These are phyloP conservation scores for Silene conica DNA, from an alignment of 148 eudicot species.

Conservation along the genomic window DNA sequence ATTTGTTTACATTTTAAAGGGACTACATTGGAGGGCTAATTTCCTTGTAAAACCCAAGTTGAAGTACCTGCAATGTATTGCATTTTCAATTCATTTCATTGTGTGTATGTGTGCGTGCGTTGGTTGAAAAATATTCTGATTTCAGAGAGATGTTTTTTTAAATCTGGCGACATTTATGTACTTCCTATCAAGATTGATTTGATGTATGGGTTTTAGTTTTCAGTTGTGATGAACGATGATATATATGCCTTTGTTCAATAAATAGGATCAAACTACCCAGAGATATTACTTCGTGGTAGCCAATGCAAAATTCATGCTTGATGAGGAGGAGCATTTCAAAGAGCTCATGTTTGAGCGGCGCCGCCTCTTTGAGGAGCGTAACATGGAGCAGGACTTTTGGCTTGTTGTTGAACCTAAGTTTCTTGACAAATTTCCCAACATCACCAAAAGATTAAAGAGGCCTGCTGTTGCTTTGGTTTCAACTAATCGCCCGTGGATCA, in stretches of 20 bases:
- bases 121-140: not conserved
- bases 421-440: slow-evolving; percentile 75
- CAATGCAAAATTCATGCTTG: slow-evolving; percentile 98
- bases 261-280: slow-evolving; percentile 48
- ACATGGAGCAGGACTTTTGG: slow-evolving; percentile 86
- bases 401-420: slow-evolving; percentile 96
- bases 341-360: slow-evolving; percentile 81
- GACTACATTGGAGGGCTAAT: too few species aligned
- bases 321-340: slow-evolving; percentile 94
- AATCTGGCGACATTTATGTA: not conserved
- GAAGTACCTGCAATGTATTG: too few species aligned
- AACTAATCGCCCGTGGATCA: slow-evolving; percentile 95
- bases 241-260: not conserved
- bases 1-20: too few species aligned
- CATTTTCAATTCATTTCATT: not conserved
- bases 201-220: slow-evolving; percentile 3
- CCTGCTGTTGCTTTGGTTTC: slow-evolving; percentile 99
- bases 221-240: not conserved
- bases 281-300: slow-evolving; percentile 88
- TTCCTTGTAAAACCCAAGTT: too few species aligned
- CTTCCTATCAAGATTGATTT: not conserved
- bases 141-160: not conserved
- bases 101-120: not conserved
- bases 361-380: slow-evolving; percentile 54
- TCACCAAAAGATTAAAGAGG: slow-evolving; percentile 72